Base-by-base conservation (phyloP, 2,329 filamentous ascomycete genomes). In the Clathrospora elynae region DNA sequence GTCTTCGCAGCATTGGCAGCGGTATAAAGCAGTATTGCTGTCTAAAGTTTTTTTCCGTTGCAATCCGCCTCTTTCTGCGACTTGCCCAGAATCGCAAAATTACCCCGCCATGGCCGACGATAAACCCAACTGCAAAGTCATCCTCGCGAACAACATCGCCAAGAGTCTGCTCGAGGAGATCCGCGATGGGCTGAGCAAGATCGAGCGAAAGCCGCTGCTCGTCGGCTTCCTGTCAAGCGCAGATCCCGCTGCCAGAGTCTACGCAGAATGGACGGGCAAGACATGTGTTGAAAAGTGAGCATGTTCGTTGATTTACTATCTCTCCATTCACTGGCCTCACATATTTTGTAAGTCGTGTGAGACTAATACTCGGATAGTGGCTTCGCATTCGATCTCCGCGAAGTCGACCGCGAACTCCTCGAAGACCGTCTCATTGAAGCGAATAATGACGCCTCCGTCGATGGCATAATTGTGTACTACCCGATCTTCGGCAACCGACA, bases 381-480 rank as follows among this genome's bases (percentile, higher is more conserved):
- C 62, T 96, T 97, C 75, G 80, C 83, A 53, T 99, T 96, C 70
- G 84, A 90, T 57, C 82, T 97, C 47, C 87, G 87, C 58, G 82
- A 85, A 65, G 85, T 96, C 37, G 82, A 88, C 62, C 92, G 92
- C 68, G 91, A 97, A 66, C 79, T 84, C 32, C 87, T 97, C 51
- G 93, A 99, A 77, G 89, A 96, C 60, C 84, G 86, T 55, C 87
- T 99, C 64, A 81, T 92, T 57, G 79, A 81, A 55, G 92, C 92
- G 66, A 99, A 99, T 72, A 75, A 81, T 20, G 89, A 97, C 71
- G 68, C 79, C 42, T 66, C 73, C 11, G 83, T 96, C 51, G 88
- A 96, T 72, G 92, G 82, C 49, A 95, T 96, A 66, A 95, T 99
- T 56, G 88, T 99, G 67, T 99, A 99, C 80, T 99, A 97, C 72